Percentiles rank a stretch among this genome's conserved stretches.
Evolutionary conservation across 2,329 filamentous ascomycete species (phyloP).

Genomic region (Tolypocladium pustulatum): DNA sequence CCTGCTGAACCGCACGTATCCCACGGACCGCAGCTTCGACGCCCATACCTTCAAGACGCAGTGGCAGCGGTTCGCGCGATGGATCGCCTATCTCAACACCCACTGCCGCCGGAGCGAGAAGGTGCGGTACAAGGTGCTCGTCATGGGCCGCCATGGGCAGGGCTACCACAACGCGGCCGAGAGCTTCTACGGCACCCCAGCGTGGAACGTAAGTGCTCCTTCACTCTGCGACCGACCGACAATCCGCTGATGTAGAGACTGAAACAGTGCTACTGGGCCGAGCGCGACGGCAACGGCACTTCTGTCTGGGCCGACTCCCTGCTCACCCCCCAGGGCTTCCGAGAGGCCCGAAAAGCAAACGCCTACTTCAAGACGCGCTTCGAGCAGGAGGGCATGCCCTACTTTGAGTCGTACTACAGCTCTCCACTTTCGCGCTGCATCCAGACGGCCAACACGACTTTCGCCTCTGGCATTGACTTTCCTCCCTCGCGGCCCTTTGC

Average conservation of each 20-base stretch:
- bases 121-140: conserved; percentile 54
- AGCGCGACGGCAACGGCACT: conserved; percentile 53
- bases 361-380: conserved; percentile 48
- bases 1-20: conserved; percentile 51
- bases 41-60: conserved; percentile 35
- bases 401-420: conserved; percentile 54
- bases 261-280: conserved; percentile 51
- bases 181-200: conserved; percentile 54
- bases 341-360: conserved; percentile 48
- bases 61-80: conserved; percentile 54
- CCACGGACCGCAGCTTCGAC: conserved; percentile 36
- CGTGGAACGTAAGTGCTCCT: conserved; percentile 49
- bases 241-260: conserved; percentile 2
- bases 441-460: conserved; percentile 52
- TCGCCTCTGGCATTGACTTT: conserved; percentile 36
- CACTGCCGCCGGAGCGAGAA: conserved; percentile 24
- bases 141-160: conserved; percentile 60
- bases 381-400: conserved; percentile 40
- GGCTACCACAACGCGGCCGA: conserved; percentile 56
- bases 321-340: conserved; percentile 45
- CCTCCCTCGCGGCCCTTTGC: conserved; percentile 39
- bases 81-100: conserved; percentile 44
- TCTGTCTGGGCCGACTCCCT: conserved; percentile 52
- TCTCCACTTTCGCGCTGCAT: conserved; percentile 54
- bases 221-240: conserved; percentile 5